phyloP scores from a whole-genome alignment of 208 protist genomes.

The Wallacemonas sp. region DNA sequence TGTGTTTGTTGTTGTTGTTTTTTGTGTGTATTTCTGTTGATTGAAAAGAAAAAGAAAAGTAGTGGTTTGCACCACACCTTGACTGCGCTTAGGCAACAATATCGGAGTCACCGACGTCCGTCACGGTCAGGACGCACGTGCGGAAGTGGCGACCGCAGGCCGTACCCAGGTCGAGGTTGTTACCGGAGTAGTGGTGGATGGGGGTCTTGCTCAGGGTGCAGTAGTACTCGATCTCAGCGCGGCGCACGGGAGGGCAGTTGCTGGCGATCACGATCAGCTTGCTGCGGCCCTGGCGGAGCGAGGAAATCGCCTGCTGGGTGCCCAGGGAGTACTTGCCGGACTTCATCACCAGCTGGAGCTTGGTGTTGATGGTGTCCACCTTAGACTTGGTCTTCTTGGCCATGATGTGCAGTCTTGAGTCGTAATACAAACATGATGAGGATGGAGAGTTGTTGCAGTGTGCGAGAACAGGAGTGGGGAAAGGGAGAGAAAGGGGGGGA shows the following conservation, averaged over 20 bases:
- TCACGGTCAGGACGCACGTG: constrained; percentile 96
- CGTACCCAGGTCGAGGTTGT: constrained; percentile 99
- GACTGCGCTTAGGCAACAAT: constrained; percentile 81
- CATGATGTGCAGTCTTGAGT: constrained; percentile 40
- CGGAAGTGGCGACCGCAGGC: constrained; percentile 99
- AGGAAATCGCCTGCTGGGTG: constrained; percentile 97
- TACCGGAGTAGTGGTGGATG: constrained; percentile 99
- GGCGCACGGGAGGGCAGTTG: constrained; percentile 98
- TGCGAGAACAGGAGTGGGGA: constrained; percentile 11
- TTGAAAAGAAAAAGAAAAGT: constrained; percentile 26
- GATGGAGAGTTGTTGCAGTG: too few relatives aligned
- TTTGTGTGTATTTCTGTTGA: constrained; percentile 1
- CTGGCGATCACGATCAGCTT: constrained; percentile 99
- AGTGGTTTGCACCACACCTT: constrained; percentile 14
- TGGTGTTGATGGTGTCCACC: constrained; percentile 98
- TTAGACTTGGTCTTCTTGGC: constrained; percentile 96
- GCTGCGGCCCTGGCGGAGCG: constrained; percentile 95
- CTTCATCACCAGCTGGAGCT: constrained; percentile 99
- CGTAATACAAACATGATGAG: constrained; percentile 6
- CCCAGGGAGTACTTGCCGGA: constrained; percentile 99
- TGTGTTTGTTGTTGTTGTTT: constrained; percentile 11
- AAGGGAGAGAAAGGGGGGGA: background rate
- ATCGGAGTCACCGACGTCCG: constrained; percentile 97
- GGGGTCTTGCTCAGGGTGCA: constrained; percentile 98
- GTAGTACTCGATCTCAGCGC: constrained; percentile 99